Evolutionary conservation across 2,329 filamentous ascomycete genomes (phyloP), one percentile per base, ranked within the genome.

Genomic region (Emmonsiellopsis sp.): DNA sequence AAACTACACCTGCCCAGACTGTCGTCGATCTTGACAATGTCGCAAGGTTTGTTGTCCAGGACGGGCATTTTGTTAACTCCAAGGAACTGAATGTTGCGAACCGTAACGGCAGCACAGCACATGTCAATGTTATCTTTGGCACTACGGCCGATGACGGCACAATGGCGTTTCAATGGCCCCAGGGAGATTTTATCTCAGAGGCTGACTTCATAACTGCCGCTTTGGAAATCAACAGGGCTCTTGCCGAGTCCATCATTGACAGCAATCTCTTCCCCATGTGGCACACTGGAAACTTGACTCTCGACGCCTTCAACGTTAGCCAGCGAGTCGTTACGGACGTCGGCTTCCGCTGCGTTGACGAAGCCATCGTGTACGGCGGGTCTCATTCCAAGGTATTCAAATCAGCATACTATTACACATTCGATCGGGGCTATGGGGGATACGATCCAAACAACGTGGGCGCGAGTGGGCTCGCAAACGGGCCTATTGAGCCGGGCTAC

Each of bases 291-390:
- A 79, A 80, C 50, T 55, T 72, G 5, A 81, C 78, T 0, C 70
- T 79, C 8, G 75, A 79, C 54, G 70, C 79, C 2, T 82, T 77
- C 70, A 80, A 79, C 55, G 69, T 78, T 50, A 73, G 73, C 26
- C 69, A 76, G 11, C 76, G 76, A 3, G 70, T 82, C 34, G 74
- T 78, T 6, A 82, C 79, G 2, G 79, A 83, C 63, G 77, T 73
- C 52, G 73, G 75, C 10, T 82, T 82, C 70, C 75, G 79, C 52
- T 83, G 80, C 63, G 66, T 78, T 48, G 78, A 80, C 63, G 74
- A 82, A 62, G 79, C 79, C 2, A 82, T 79, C 2, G 76, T 76
- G 7, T 76, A 75, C 20, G 5, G 20, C 20, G 20, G 20, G 20
- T 61, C 20, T 26, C 20, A 26, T 26, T 26, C 20, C 20, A 26